phyloP scores from a whole-genome alignment of 2,329 filamentous ascomycete genomes.

The Huntiella decipiens region DNA sequence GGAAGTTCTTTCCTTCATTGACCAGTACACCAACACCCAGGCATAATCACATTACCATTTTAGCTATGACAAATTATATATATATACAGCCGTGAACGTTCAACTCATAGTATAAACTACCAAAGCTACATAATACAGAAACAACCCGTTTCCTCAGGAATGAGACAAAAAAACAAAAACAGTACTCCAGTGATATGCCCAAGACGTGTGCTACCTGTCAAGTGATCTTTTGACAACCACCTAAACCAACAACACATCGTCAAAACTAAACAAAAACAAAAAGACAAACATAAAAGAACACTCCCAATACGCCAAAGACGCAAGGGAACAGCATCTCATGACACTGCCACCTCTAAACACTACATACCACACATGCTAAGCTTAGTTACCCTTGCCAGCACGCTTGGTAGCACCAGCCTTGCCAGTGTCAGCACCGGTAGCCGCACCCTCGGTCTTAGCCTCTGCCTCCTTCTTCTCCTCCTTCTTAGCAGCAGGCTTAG shows the following conservation, averaged over 20 bases:
- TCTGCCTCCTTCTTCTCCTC: slow-evolving; percentile 44
- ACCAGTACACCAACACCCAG: slow-evolving; percentile 32
- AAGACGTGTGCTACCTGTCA: slow-evolving; percentile 10
- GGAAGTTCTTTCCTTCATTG: slow-evolving; percentile 64
- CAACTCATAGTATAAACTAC: neutral
- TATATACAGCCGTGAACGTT: neutral
- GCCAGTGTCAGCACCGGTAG: slow-evolving; percentile 49
- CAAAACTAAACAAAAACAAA: neutral
- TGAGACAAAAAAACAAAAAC: slow-evolving; percentile 5
- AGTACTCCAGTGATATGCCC: slow-evolving; percentile 11
- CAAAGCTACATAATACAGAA: slow-evolving; percentile 5
- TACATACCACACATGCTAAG: neutral
- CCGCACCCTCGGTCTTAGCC: slow-evolving; percentile 42
- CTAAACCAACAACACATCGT: neutral
- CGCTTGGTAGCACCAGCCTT: slow-evolving; percentile 55
- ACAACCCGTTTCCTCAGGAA: slow-evolving; percentile 4
- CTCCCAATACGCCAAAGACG: neutral
- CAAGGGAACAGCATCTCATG: neutral
- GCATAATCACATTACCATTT: neutral
- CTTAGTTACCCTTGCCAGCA: slow-evolving; percentile 26
- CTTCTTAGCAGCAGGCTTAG: slow-evolving; percentile 57
- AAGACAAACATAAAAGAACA: neutral
- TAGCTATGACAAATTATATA: neutral
- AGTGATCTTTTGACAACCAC: slow-evolving; percentile 3
- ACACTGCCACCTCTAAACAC: neutral